Base-by-base conservation (phyloP, 768 basidiomycete species). In the Chalciporus piperatus region DNA sequence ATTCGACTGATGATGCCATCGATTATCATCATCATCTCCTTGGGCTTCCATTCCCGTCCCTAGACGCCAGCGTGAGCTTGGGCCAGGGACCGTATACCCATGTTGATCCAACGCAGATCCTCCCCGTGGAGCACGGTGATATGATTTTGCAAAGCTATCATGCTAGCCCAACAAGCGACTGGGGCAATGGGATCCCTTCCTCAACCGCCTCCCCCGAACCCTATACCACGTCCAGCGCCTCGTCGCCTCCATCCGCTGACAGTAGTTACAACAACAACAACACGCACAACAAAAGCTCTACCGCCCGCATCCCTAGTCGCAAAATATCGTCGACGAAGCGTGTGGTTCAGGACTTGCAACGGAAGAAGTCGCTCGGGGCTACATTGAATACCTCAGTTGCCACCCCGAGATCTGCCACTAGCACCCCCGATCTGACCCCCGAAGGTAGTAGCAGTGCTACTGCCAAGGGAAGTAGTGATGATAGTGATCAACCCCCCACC, bases 31-130 rank as follows among this genome's bases (percentile, higher is more conserved):
- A 77, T 56, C 67, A 67, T n/a, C 68, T 91, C 47, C 80, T 90
- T 70, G 78, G 81, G 40, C 72, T 88, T 59, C 79, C 82, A 55
- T 88, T 84, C 65, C 71, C 83, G 23, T 71, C 74, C 51, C 66
- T 82, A 51, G 81, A 84, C 55, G 64, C 70, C 27, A 65, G 72
- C 4, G 63, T 67, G 35, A 67, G 59, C 32, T 47, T 76, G 25
- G 69, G 71, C 48, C 76, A 78, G 55, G 70, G 72, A 41, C 79
- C 81, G 7, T 89, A 80, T 70, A 89, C 88, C 32, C 86, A 89
- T 68, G 89, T 98, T 52, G 92, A 98, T 72, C 95, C 95, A 8
- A 87, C 88, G n/a, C 92, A 96, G 71, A 89, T 96, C 40, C 69
- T 80, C 52, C 75, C 74, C n/a, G 67, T 72, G 37, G 75, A 77